Base-by-base conservation (phyloP, 192 early-diverging fungal genomes). In the Coemansia sp. region DNA sequence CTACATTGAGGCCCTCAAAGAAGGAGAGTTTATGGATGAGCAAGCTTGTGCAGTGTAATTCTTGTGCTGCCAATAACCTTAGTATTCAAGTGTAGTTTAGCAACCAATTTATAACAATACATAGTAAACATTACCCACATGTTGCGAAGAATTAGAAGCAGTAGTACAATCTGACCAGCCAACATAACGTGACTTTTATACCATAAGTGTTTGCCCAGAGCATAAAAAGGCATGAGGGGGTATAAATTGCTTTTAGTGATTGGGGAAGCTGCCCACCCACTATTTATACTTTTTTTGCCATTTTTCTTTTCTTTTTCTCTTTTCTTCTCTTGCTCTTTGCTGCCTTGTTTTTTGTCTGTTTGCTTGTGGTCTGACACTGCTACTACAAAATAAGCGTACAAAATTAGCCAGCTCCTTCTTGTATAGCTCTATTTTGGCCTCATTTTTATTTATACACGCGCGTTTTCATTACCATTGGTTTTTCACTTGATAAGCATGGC, bases 401-500 rank as follows among this genome's bases (percentile, higher is more conserved):
- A 34, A 36, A 31, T 24, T 18, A 48, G 65, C 42, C n/a, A 31
- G 63, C 40, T 42, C 20, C 5, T 28, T 55, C 26, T 55, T 31
- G 26, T 55, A 58, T 34, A 59, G 40, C 14, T 65, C 6, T 23
- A 23, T 36, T 46, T 43, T 66, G 51, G 42, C n/a, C 43, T 23
- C 10, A 21, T 26, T 34, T 31, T 58, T 6, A 24, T 34, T 21
- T 63, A 3, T 33, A 28, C 45, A 42, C 20, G 18, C 23, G 43
- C 46, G 2, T 14, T 42, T 43, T 37, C 21, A n/a, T 48, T 14
- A 31, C 45, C n/a, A 21, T 9, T 58, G 18, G 16, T 58, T 31
- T 34, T 5, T 5, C 9, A 4, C 38, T 46, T 40, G 18, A 8
- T 20, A 50, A 61, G 6, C 38, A 82, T 82, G 79, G 67, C 79